Evolutionary conservation across 106 monocot genomes (phyloP).

Genomic region (Dendrobium nobile): DNA sequence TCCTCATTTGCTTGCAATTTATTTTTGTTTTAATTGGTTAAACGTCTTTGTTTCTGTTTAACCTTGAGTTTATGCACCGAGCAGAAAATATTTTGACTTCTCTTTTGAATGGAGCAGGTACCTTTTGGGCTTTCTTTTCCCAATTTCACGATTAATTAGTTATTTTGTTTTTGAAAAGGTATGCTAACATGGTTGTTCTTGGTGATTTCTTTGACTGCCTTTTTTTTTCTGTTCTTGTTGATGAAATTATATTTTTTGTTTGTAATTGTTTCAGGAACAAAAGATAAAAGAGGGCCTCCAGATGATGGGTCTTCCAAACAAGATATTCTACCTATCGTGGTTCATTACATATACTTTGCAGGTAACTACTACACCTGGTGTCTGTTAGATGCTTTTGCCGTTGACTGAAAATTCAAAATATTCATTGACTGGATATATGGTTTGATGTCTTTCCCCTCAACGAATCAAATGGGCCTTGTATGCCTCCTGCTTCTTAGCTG

Average conservation of each 20-base stretch:
- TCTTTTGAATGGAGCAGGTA: slow-evolving; percentile 37
- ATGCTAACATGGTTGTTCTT: background rate
- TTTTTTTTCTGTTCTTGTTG: slow-evolving; percentile 2
- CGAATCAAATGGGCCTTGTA: no score
- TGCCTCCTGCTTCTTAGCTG: no score
- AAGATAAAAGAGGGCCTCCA: slow-evolving; percentile 91
- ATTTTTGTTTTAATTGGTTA: background rate
- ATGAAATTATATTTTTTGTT: slow-evolving; percentile 7
- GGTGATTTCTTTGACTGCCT: slow-evolving; percentile 1
- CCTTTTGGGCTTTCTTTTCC: slow-evolving; percentile 84
- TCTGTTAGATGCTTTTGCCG: background rate
- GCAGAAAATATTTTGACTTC: background rate
- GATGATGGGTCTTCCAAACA: slow-evolving; percentile 88
- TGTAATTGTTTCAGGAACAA: slow-evolving; percentile 47
- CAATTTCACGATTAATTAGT: slow-evolving; percentile 80
- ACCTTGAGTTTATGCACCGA: background rate
- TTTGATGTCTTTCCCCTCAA: no score
- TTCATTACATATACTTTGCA: slow-evolving; percentile 78
- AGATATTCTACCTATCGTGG: slow-evolving; percentile 89
- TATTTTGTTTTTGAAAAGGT: slow-evolving; percentile 87
- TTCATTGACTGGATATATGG: no score
- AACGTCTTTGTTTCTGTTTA: background rate
- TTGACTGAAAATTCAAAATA: no score
- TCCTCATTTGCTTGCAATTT: background rate
- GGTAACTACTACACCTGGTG: slow-evolving; percentile 21